Conservation (phyloP, 768 basidiomycete genomes). For the Pholiota conissans region DNA sequence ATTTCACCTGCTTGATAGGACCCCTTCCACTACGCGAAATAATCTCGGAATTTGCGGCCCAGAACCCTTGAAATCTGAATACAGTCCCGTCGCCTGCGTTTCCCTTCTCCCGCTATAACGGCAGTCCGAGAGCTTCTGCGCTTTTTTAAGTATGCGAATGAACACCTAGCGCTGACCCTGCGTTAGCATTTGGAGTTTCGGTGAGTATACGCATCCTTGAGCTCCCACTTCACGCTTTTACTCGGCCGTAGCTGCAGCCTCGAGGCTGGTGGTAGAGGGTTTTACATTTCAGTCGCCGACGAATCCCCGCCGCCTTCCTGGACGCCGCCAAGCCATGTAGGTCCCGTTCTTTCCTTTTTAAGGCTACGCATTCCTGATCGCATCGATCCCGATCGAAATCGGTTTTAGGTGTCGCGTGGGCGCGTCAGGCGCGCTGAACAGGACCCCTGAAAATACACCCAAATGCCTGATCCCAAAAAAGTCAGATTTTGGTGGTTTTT, state of each 20-base stretch:
- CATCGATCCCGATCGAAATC: not conserved
- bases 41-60: not conserved
- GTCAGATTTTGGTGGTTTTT: no score
- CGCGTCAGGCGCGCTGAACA: no score
- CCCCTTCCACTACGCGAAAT: not conserved
- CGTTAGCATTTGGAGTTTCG: not conserved
- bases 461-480: no score
- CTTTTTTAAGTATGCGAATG: not conserved
- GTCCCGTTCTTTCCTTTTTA: conserved; percentile 5
- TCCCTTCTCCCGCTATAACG: not conserved
- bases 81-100: not conserved
- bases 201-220: not conserved
- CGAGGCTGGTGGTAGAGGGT: not conserved
- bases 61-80: not conserved
- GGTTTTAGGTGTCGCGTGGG: not conserved
- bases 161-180: not conserved
- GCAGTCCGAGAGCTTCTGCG: not conserved
- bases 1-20: not conserved
- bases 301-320: not conserved
- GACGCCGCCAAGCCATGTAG: conserved; percentile 8
- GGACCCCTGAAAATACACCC: no score
- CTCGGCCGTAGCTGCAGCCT: not conserved
- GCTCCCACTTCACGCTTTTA: not conserved
- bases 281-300: not conserved
- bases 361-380: conserved; percentile 4